These are phyloP conservation scores for Boletus vermiculosoides DNA, from an alignment of 768 basidiomycete genomes.

Conservation along the genomic window DNA sequence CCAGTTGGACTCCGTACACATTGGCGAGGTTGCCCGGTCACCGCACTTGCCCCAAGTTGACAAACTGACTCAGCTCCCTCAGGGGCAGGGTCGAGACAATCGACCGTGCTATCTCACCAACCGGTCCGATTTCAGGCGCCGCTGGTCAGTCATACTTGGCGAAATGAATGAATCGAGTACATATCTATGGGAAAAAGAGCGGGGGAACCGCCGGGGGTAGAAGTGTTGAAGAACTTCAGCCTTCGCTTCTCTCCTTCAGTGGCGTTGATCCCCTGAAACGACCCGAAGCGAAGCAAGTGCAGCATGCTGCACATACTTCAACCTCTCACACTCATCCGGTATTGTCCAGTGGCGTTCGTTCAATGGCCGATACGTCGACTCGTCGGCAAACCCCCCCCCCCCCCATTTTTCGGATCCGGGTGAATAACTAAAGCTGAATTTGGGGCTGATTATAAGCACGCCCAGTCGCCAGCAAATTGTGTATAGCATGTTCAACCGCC, in stretches of 20 bases:
- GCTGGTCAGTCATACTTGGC: not conserved
- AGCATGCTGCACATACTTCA: not conserved
- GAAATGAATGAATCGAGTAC: not conserved
- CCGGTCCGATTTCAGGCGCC: not conserved
- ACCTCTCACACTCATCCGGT: not conserved
- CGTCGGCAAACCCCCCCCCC: not conserved
- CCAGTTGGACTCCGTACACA: not conserved
- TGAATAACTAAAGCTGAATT: too few species aligned
- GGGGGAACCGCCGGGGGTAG: not conserved
- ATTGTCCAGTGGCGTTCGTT: not conserved
- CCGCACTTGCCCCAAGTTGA: not conserved
- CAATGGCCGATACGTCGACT: not conserved
- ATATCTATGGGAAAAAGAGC: not conserved
- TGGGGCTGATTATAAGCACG: too few species aligned
- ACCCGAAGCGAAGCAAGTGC: not conserved
- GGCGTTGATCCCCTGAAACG: not conserved
- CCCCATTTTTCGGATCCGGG: too few species aligned
- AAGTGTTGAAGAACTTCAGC: not conserved
- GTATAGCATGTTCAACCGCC: not conserved
- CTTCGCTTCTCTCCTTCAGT: not conserved
- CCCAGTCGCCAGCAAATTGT: too few species aligned
- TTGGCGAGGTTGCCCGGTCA: conserved; percentile 21
- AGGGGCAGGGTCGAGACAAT: not conserved
- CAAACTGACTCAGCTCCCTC: not conserved
- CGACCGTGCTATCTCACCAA: not conserved